phyloP scores from a whole-genome alignment of 371 early-diverging fungal genomes.

The Mucor indicus region DNA sequence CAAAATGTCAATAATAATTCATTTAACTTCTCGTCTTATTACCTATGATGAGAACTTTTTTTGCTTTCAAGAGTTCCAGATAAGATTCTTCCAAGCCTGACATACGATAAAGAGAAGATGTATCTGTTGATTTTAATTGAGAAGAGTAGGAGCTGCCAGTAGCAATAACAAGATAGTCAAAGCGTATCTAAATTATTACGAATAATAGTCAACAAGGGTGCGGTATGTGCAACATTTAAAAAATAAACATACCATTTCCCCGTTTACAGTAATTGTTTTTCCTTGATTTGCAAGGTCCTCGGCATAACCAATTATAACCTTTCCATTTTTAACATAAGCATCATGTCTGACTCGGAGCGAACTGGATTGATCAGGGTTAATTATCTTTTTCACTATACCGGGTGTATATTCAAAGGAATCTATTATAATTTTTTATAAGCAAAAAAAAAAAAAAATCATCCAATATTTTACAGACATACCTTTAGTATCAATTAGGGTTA shows the following conservation, averaged over 20 bases:
- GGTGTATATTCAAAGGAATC: slow-evolving; percentile 48
- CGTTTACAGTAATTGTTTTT: slow-evolving; percentile 23
- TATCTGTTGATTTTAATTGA: slow-evolving; percentile 40
- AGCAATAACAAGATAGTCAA: slow-evolving; percentile 70
- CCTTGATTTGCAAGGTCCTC: slow-evolving; percentile 27
- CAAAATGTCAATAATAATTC: too few species aligned
- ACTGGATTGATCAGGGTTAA: slow-evolving; percentile 29
- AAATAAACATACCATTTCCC: slow-evolving; percentile 23
- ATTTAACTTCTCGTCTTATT: slow-evolving; percentile 38
- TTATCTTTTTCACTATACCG: slow-evolving; percentile 33
- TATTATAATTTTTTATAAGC: too few species aligned
- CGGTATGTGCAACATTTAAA: too few species aligned
- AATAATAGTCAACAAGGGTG: too few species aligned
- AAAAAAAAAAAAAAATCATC: too few species aligned
- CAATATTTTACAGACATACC: too few species aligned
- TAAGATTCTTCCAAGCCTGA: slow-evolving; percentile 31
- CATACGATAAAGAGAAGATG: slow-evolving; percentile 31
- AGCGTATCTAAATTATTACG: slow-evolving; percentile 47
- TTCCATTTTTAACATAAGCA: slow-evolving; percentile 44
- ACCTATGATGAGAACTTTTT: slow-evolving; percentile 53
- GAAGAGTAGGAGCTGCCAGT: slow-evolving; percentile 62
- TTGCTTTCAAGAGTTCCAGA: slow-evolving; percentile 58
- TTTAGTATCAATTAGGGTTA: slow-evolving; percentile 39
- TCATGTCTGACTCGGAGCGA: slow-evolving; percentile 42
- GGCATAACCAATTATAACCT: slow-evolving; percentile 45